Evolutionary conservation across 495 filamentous ascomycete species (phyloP).

Genomic region (Clohesyomyces aquaticus): DNA sequence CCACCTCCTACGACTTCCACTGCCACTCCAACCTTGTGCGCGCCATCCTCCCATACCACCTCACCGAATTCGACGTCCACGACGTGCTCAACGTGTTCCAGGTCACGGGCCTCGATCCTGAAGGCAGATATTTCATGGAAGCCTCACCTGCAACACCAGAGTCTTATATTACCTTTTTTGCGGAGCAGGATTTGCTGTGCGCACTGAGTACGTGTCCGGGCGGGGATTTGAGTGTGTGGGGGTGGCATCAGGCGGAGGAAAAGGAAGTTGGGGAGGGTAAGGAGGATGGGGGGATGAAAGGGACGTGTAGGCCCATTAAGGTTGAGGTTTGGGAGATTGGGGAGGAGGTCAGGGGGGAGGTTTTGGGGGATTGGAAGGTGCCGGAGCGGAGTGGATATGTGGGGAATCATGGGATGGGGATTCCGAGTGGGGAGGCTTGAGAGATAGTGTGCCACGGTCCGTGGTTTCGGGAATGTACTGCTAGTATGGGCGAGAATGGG

Average conservation of each 20-base stretch:
- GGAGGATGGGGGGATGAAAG: conserved; percentile 66
- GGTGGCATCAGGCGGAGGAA: conserved; percentile 66
- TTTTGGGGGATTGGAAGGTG: conserved; percentile 63
- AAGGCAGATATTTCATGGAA: conserved; percentile 79
- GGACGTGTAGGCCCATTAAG: conserved; percentile 71
- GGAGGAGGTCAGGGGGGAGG: conserved; percentile 50
- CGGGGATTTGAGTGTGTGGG: conserved; percentile 73
- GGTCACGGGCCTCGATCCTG: conserved; percentile 71
- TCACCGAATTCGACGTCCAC: conserved; percentile 75
- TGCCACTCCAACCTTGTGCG: conserved; percentile 81
- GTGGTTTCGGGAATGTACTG: background rate
- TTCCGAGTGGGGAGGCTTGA: conserved; percentile 45
- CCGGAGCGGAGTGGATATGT: conserved; percentile 62
- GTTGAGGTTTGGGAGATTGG: conserved; percentile 69
- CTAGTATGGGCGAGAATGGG: background rate
- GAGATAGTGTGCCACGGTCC: background rate
- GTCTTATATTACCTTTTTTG: conserved; percentile 77
- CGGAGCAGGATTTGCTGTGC: conserved; percentile 74
- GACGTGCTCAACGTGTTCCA: conserved; percentile 84
- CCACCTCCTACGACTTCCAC: conserved; percentile 72
- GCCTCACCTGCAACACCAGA: conserved; percentile 67
- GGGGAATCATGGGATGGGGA: conserved; percentile 68
- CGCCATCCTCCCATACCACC: conserved; percentile 66
- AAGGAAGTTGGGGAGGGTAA: conserved; percentile 59
- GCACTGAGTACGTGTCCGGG: conserved; percentile 68